Percentiles rank a stretch among this genome's conserved stretches.
Conservation (phyloP, 202 grass and related monocot genomes). For the Carex sylvatica region DNA sequence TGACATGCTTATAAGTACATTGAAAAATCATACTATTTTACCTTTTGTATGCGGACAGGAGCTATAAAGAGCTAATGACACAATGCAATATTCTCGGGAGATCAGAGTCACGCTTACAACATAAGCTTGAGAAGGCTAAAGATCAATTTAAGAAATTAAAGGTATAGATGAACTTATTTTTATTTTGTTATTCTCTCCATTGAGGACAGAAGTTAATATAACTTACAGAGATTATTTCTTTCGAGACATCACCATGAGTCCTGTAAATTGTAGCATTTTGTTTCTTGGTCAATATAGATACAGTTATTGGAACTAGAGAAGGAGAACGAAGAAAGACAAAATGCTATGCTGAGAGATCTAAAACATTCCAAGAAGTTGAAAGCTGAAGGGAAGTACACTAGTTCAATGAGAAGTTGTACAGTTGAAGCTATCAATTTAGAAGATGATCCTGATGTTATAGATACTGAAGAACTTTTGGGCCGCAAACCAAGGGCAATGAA, state of each 20-base stretch:
- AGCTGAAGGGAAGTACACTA: slow-evolving; percentile 41
- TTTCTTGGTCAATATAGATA: slow-evolving; percentile 35
- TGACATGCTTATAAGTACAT: background rate
- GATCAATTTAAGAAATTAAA: slow-evolving; percentile 71
- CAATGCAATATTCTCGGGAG: slow-evolving; percentile 87
- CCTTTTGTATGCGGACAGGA: slow-evolving; percentile 35
- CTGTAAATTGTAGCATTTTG: background rate
- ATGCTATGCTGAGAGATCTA: slow-evolving; percentile 62
- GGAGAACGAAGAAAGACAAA: slow-evolving; percentile 75
- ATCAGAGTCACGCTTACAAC: slow-evolving; percentile 56
- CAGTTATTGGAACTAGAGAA: slow-evolving; percentile 63
- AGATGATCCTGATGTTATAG: slow-evolving; percentile 30
- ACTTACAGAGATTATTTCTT: background rate
- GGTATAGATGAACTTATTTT: slow-evolving; percentile 27
- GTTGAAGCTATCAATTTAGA: slow-evolving; percentile 48
- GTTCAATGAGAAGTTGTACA: background rate
- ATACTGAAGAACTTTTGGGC: slow-evolving; percentile 25
- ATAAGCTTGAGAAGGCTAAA: slow-evolving; percentile 73
- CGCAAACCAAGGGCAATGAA: slow-evolving; percentile 28
- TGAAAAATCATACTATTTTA: background rate
- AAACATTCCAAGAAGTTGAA: slow-evolving; percentile 69
- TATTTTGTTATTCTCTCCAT: background rate
- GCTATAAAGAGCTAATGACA: slow-evolving; percentile 84
- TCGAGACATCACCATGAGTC: background rate
- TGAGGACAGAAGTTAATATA: background rate